Conservation (phyloP, 768 basidiomycete genomes). For the Tricholoma bakamatsutake region DNA sequence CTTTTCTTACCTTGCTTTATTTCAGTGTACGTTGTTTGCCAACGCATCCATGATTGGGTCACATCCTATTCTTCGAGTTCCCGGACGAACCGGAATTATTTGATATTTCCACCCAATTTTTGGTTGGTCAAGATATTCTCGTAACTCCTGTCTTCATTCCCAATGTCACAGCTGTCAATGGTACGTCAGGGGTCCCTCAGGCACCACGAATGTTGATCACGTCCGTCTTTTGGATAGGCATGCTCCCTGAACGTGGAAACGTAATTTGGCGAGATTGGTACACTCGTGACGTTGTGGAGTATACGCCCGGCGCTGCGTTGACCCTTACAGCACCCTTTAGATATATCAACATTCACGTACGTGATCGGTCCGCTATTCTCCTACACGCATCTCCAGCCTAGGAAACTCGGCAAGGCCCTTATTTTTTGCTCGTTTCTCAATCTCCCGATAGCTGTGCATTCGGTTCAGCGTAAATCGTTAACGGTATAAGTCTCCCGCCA, state of each 20-base stretch:
- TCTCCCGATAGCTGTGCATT: conserved; percentile 41
- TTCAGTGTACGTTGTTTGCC: conserved; percentile 67
- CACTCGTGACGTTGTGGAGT: conserved; percentile 51
- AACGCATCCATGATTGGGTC: conserved; percentile 59
- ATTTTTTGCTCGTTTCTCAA: conserved; percentile 55
- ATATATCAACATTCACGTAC: conserved; percentile 72
- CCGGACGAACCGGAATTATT: conserved; percentile 63
- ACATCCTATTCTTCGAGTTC: conserved; percentile 80
- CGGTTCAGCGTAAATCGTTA: conserved; percentile 64
- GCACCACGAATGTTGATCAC: background rate
- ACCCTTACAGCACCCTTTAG: conserved; percentile 63
- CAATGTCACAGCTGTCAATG: conserved; percentile 61
- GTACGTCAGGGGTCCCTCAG: conserved; percentile 24
- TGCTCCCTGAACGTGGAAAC: conserved; percentile 57
- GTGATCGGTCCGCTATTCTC: conserved; percentile 62
- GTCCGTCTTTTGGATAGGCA: conserved; percentile 31
- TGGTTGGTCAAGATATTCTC: conserved; percentile 65
- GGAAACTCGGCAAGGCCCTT: conserved; percentile 59
- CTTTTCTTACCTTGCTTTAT: background rate
- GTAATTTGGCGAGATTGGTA: conserved; percentile 72
- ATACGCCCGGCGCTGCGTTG: conserved; percentile 32
- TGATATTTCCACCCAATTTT: conserved; percentile 59
- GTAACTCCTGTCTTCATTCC: conserved; percentile 72
- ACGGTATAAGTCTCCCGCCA: conserved; percentile 59
- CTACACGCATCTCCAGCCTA: conserved; percentile 59